Evolutionary conservation across 2,329 filamentous ascomycete genomes (phyloP).

Genomic region (Penicillium sp.): DNA sequence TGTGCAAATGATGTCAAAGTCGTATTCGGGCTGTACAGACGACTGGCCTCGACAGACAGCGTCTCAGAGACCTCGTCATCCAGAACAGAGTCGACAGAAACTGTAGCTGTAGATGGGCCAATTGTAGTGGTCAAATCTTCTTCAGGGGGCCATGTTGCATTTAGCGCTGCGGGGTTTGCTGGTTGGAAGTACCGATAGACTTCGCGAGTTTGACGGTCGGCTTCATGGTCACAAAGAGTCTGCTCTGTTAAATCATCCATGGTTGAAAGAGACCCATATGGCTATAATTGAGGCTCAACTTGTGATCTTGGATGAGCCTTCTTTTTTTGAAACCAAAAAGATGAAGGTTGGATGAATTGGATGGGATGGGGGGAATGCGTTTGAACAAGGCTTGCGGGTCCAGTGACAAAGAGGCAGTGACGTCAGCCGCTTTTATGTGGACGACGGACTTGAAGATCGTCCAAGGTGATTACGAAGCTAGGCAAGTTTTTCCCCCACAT

Average conservation of each 20-base stretch:
- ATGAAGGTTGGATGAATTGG: too few species aligned
- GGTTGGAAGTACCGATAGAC: slow-evolving; percentile 20
- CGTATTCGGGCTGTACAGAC: slow-evolving; percentile 8
- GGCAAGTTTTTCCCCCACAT: too few species aligned
- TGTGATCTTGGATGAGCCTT: too few species aligned
- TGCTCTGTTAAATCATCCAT: not conserved
- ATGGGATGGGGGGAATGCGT: too few species aligned
- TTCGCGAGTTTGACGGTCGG: slow-evolving; percentile 16
- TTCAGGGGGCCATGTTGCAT: not conserved
- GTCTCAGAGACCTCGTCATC: not conserved
- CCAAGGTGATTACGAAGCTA: too few species aligned
- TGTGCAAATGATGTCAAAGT: slow-evolving; percentile 19
- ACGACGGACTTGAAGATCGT: too few species aligned
- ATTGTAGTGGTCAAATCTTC: not conserved
- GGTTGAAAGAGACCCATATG: not conserved
- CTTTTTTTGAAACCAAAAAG: too few species aligned
- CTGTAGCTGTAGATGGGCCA: too few species aligned
- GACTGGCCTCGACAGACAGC: not conserved
- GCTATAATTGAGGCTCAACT: not conserved
- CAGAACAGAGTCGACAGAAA: not conserved
- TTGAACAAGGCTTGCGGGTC: too few species aligned
- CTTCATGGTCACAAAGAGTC: not conserved
- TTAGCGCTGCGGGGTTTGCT: slow-evolving; percentile 8
- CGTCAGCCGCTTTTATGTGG: too few species aligned
- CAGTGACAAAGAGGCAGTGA: too few species aligned